Evolutionary conservation across 345 rosid genomes (phyloP).

Genomic region (Eutrema heterophyllum): DNA sequence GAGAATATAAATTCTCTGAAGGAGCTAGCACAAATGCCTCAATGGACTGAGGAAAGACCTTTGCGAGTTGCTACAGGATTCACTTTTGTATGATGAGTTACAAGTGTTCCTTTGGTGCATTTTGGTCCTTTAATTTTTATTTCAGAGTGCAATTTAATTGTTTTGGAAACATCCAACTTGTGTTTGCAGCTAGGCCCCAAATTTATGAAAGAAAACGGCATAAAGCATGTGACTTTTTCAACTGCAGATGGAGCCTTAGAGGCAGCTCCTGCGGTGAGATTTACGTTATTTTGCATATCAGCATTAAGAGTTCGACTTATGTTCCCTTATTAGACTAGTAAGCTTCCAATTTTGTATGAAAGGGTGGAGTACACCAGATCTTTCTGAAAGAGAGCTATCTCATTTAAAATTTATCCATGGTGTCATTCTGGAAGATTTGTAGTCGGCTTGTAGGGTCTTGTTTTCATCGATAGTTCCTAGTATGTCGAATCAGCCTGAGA

Average conservation of each 20-base stretch:
- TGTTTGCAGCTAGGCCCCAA: constrained; percentile 77
- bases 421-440: neutral
- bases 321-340: neutral
- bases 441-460: neutral
- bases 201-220: constrained; percentile 76
- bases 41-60: constrained; percentile 88
- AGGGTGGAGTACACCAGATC: neutral
- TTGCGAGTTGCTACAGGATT: constrained; percentile 92
- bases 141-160: neutral
- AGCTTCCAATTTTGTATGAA: neutral
- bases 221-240: constrained; percentile 73
- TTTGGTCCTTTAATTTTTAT: neutral
- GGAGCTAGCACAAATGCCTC: constrained; percentile 80
- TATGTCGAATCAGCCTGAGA: neutral
- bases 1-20: constrained; percentile 72
- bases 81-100: constrained; percentile 54
- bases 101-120: neutral
- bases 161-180: neutral
- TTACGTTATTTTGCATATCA: neutral
- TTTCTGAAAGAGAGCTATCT: neutral
- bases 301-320: neutral
- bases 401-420: neutral
- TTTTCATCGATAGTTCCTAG: neutral
- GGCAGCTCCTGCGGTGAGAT: constrained; percentile 98
- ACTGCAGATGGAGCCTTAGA: constrained; percentile 98